These are phyloP conservation scores for Calonectria ilicicola DNA, from an alignment of 2,329 filamentous ascomycete genomes.

Conservation along the genomic window DNA sequence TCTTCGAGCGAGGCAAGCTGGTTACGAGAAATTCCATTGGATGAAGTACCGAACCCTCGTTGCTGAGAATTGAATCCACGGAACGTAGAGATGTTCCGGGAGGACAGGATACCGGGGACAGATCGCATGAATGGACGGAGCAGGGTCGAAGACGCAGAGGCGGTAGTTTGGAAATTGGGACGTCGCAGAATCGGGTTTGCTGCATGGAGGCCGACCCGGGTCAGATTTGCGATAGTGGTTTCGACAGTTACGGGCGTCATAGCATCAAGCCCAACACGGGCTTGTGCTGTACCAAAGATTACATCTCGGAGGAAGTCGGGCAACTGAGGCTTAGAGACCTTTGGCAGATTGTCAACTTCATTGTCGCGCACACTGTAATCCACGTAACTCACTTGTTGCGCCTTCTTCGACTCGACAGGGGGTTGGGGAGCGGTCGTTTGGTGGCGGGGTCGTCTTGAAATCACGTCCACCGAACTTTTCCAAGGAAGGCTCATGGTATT, in stretches of 20 bases:
- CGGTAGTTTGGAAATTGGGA: constrained; percentile 40
- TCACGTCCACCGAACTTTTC: constrained; percentile 32
- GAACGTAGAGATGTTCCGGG: constrained; percentile 36
- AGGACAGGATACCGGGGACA: constrained; percentile 33
- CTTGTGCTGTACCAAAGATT: constrained; percentile 20
- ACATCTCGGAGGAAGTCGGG: constrained; percentile 46
- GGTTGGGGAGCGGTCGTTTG: constrained; percentile 14
- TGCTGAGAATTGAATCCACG: constrained; percentile 35
- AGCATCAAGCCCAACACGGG: constrained; percentile 18
- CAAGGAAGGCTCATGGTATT: constrained; percentile 54
- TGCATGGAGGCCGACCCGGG: constrained; percentile 45
- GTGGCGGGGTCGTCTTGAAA: constrained; percentile 23
- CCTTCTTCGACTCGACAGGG: constrained; percentile 22
- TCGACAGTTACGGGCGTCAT: constrained; percentile 28
- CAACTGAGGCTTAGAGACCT: constrained; percentile 33
- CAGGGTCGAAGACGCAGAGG: constrained; percentile 33
- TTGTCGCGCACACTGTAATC: constrained; percentile 3
- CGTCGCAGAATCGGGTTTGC: constrained; percentile 44
- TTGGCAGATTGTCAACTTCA: constrained; percentile 23
- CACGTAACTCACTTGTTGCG: constrained; percentile 33
- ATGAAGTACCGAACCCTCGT: constrained; percentile 54
- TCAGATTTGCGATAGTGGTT: constrained; percentile 38
- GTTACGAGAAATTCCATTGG: constrained; percentile 66
- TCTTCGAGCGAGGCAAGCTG: constrained; percentile 89
- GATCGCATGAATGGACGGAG: constrained; percentile 41